These are phyloP conservation scores for Trichosporon ovoides DNA, from an alignment of 1,284 basidiomycete genomes.

Conservation along the genomic window DNA sequence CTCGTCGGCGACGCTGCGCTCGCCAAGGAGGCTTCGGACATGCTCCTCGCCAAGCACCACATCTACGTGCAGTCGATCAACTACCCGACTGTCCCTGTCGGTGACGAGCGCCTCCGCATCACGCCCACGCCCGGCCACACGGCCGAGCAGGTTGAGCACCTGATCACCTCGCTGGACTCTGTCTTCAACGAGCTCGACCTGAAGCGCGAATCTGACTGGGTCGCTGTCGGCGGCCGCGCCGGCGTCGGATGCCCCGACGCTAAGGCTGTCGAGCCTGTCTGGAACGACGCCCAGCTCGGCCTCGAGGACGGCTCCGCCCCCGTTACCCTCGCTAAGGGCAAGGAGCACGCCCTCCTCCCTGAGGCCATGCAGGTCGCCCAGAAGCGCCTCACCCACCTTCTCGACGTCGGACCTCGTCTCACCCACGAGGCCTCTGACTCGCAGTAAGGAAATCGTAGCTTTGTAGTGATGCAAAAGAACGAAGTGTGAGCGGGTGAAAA, in stretches of 20 bases:
- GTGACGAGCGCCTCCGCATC: conserved; percentile 88
- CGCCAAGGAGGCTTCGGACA: conserved; percentile 89
- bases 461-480: not conserved
- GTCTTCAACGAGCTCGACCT: conserved; percentile 85
- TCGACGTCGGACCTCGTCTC: conserved; percentile 31
- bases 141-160: conserved; percentile 74
- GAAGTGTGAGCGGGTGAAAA: no score
- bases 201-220: conserved; percentile 82
- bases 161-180: conserved; percentile 73
- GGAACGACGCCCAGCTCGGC: conserved; percentile 82
- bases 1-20: conserved; percentile 92
- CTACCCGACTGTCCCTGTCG: conserved; percentile 91
- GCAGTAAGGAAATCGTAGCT: not conserved
- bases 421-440: conserved; percentile 4
- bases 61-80: conserved; percentile 99
- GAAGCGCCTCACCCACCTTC: conserved; percentile 44
- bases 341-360: conserved; percentile 31
- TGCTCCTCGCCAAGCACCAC: conserved; percentile 78
- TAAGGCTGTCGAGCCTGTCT: conserved; percentile 61
- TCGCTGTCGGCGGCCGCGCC: conserved; percentile 74
- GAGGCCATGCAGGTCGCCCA: conserved; percentile 45
- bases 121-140: conserved; percentile 97
- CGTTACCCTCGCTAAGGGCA: conserved; percentile 52
- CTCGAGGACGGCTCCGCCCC: conserved; percentile 67
- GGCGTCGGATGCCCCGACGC: conserved; percentile 55